Conservation (phyloP, 306 rosid genomes). For the Vigna hirtella region DNA sequence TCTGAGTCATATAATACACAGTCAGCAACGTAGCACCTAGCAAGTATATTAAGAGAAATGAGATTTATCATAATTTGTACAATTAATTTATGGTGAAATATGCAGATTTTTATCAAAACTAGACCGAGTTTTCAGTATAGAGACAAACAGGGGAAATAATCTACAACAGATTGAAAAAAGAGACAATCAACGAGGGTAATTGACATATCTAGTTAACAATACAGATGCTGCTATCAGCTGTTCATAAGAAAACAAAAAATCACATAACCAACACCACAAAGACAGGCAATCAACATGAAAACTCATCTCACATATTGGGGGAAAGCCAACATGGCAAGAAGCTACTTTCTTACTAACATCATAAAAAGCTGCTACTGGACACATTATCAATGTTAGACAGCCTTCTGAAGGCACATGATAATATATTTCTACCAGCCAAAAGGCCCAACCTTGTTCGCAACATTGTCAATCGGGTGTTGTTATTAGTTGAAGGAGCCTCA, state of each 20-base stretch:
- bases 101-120: background rate
- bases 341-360: constrained; percentile 30
- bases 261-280: constrained; percentile 15
- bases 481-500: constrained; percentile 53
- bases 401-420: constrained; percentile 65
- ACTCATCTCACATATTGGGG: background rate
- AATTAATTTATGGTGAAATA: background rate
- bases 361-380: constrained; percentile 45
- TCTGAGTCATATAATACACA: background rate
- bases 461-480: constrained; percentile 50
- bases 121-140: background rate
- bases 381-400: constrained; percentile 50
- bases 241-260: constrained; percentile 22
- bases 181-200: constrained; percentile 7
- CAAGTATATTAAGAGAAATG: background rate
- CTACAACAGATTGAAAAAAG: constrained; percentile 18
- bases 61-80: background rate
- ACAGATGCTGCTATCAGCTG: constrained; percentile 13
- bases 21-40: background rate
- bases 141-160: background rate
- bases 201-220: constrained; percentile 22
- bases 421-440: constrained; percentile 57
- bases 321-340: constrained; percentile 29
- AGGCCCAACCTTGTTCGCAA: constrained; percentile 61
- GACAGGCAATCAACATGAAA: constrained; percentile 37